Conservation (phyloP, 169 alveolate species). For the Eimeria zaria region DNA sequence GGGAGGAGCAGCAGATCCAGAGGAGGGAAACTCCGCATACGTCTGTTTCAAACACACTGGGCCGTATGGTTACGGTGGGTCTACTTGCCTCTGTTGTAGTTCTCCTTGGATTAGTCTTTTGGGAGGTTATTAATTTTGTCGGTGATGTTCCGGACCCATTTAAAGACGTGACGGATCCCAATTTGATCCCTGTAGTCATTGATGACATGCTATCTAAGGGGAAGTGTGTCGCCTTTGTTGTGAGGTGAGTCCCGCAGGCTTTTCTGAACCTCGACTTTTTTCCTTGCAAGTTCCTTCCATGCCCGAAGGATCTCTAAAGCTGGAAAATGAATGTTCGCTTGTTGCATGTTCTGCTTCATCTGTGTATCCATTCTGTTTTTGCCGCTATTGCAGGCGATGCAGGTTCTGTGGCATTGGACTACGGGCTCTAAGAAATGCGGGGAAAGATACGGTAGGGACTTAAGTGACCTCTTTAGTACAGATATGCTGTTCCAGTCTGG, state of each 20-base stretch:
- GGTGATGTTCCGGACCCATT: constrained; percentile 22
- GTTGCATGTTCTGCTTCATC: too few relatives aligned
- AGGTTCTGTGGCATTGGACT: constrained; percentile 59
- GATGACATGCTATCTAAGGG: constrained; percentile 19
- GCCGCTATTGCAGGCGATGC: constrained; percentile 4
- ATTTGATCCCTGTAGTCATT: neutral
- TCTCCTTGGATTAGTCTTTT: neutral
- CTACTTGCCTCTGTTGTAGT: constrained; percentile 6
- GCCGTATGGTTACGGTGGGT: neutral
- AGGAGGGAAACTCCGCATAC: neutral
- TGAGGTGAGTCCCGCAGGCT: neutral
- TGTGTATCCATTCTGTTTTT: neutral
- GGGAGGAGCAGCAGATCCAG: neutral
- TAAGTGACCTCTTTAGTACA: neutral
- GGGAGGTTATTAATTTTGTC: constrained; percentile 43
- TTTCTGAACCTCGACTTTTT: neutral
- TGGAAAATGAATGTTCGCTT: neutral
- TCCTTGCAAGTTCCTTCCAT: neutral
- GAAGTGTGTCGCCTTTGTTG: constrained; percentile 47
- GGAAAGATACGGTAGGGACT: constrained; percentile 33
- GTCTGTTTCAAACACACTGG: neutral
- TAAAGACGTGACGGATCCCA: constrained; percentile 11
- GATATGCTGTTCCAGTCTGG: neutral
- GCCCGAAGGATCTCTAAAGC: neutral
- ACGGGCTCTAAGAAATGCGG: constrained; percentile 34